Conservation (phyloP, 2,329 filamentous ascomycete genomes). For the Acrocalymma vagum region DNA sequence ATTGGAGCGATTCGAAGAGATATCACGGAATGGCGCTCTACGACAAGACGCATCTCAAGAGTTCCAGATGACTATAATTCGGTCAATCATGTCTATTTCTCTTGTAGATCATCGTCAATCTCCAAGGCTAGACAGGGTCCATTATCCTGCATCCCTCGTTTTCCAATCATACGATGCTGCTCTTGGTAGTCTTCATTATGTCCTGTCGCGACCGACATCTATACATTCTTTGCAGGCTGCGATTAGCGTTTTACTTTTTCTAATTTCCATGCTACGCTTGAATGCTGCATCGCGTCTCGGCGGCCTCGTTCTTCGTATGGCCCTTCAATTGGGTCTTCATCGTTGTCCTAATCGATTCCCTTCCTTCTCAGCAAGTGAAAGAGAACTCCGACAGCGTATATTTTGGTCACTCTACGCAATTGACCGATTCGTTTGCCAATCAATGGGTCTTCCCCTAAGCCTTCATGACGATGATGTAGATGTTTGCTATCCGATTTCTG, state of each 20-base stretch:
- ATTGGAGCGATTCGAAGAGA: slow-evolving; percentile 56
- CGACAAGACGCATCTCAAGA: slow-evolving; percentile 28
- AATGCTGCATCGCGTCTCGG: slow-evolving; percentile 66
- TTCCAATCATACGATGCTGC: slow-evolving; percentile 61
- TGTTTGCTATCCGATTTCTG: slow-evolving; percentile 63
- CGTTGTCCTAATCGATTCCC: slow-evolving; percentile 63
- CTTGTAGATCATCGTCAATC: slow-evolving; percentile 61
- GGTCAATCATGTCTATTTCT: slow-evolving; percentile 63
- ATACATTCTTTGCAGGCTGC: slow-evolving; percentile 57
- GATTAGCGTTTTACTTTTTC: slow-evolving; percentile 62
- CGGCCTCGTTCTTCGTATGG: slow-evolving; percentile 63
- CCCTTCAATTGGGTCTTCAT: slow-evolving; percentile 67
- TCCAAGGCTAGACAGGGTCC: slow-evolving; percentile 16
- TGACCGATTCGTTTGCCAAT: slow-evolving; percentile 65
- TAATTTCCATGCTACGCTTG: slow-evolving; percentile 64
- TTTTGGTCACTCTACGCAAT: slow-evolving; percentile 67
- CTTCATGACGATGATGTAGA: slow-evolving; percentile 67
- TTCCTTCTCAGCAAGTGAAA: slow-evolving; percentile 58
- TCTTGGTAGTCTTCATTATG: slow-evolving; percentile 58
- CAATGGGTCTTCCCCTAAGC: slow-evolving; percentile 63
- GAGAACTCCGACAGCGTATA: slow-evolving; percentile 59
- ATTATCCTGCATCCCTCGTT: slow-evolving; percentile 55
- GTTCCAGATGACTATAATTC: slow-evolving; percentile 55
- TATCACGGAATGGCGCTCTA: slow-evolving; percentile 44
- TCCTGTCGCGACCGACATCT: slow-evolving; percentile 58